Conservation (phyloP, 1,284 basidiomycete species). For the Cutaneotrichosporon daszewskae region DNA sequence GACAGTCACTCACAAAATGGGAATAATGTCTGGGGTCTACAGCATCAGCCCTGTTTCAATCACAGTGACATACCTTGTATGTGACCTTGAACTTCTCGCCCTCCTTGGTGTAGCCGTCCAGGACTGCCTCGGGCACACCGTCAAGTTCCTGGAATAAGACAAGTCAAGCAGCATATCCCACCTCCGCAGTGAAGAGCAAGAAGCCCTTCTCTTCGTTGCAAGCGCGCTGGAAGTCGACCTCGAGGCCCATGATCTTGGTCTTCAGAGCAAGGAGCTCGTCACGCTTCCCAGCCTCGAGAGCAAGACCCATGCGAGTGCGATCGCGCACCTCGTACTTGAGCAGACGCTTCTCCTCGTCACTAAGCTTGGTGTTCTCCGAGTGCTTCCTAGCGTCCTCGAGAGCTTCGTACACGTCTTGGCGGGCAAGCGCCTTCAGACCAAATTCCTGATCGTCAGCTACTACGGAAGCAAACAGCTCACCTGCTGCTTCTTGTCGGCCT, state of each 20-base stretch:
- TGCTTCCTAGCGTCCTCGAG: slow-evolving; percentile 14
- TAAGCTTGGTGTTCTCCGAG: slow-evolving; percentile 11
- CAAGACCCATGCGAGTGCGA: slow-evolving; percentile 15
- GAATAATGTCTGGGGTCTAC: slow-evolving; percentile 15
- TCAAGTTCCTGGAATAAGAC: slow-evolving; percentile 13
- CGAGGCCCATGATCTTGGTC: slow-evolving; percentile 16
- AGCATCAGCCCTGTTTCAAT: background rate
- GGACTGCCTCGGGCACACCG: slow-evolving; percentile 12
- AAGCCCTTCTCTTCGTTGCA: slow-evolving; percentile 21
- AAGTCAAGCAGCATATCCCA: no score
- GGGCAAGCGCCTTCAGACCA: slow-evolving; percentile 11
- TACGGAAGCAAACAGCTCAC: background rate
- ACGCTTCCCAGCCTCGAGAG: slow-evolving; percentile 13
- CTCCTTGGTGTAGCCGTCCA: slow-evolving; percentile 16
- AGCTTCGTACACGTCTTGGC: slow-evolving; percentile 17
- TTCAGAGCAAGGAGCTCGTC: slow-evolving; percentile 15
- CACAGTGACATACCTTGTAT: slow-evolving; percentile 7
- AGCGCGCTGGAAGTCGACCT: slow-evolving; percentile 19
- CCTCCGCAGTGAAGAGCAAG: slow-evolving; percentile 15
- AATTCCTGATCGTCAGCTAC: slow-evolving; percentile 8
- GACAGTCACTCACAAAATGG: slow-evolving; percentile 12
- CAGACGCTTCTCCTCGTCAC: slow-evolving; percentile 17
- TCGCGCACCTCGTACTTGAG: slow-evolving; percentile 16
- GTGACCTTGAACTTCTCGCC: slow-evolving; percentile 19
- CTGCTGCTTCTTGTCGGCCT: slow-evolving; percentile 12